Base-by-base conservation (phyloP, 2,329 filamentous ascomycete species). In the Aureobasidium musti region DNA sequence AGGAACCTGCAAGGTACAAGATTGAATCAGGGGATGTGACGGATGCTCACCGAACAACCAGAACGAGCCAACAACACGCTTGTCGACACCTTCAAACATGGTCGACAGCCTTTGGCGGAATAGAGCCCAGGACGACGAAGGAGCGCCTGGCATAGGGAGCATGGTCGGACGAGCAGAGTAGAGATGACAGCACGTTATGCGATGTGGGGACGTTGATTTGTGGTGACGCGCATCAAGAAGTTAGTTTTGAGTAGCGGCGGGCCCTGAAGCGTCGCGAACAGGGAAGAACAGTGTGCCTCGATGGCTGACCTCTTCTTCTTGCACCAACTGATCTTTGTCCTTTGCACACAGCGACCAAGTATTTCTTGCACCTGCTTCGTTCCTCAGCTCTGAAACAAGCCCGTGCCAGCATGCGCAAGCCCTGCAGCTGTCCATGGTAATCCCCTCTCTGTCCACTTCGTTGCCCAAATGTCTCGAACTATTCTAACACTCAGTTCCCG, bases 1-100 rank as follows among this genome's bases (percentile, higher is more conserved):
- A 19, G 43, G 10, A 26, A 6, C 14, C 30, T 41, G 41, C 47
- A 41, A 43, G 49, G 61, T 33, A 45, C 30, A n/a, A n/a, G 23
- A 23, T 14, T 30, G 26, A 33, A n/a, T 35, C 35, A 45, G 41
- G 63, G 26, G 41, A n/a, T 7, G 43, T 23, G 21, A 13, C 21
- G 8, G 3, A 21, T 35, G 70, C 79, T 72, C 81, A 97, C 94
- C 94, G 74, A 98, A 96, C 2, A 97, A 83, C 93, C 93, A 98
- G 74, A 98, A 98, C 33, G 94, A 91, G 60, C 88, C 75, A 66
- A 91, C 83, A 19, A 97, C 91, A 60, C 88, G 82, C 1, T 84
- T 83, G 73, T 96, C 88, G 56, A 87, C 85, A 67, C 88, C 88
- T 35, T 83, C 83, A 66, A 95, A 87, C 53, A 90, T 73, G 23